Conservation (phyloP, 2,329 filamentous ascomycete species). For the Fusarium keratoplasticum region DNA sequence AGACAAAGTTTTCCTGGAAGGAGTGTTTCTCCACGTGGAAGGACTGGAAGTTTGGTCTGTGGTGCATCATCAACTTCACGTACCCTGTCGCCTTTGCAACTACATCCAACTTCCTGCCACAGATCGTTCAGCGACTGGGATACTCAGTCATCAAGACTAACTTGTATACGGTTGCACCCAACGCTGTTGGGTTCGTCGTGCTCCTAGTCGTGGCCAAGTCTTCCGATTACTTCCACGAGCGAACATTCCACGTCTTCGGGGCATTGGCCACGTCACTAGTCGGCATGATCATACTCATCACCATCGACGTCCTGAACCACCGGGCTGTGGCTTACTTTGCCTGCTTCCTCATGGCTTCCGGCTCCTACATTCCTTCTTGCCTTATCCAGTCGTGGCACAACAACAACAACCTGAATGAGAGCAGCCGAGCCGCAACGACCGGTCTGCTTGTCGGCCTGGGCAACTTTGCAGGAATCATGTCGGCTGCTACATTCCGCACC, state of each 20-base stretch:
- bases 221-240: not conserved
- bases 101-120: not conserved
- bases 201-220: not conserved
- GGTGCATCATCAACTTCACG: not conserved
- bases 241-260: not conserved
- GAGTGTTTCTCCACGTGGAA: not conserved
- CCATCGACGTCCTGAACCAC: not conserved
- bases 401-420: not conserved
- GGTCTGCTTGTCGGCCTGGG: not conserved
- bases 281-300: not conserved
- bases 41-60: not conserved
- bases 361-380: not conserved
- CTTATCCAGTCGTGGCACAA: not conserved
- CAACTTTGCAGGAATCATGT: constrained; percentile 64
- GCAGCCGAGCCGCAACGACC: not conserved
- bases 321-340: not conserved
- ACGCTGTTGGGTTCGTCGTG: not conserved
- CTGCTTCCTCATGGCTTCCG: not conserved
- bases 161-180: not conserved
- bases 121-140: not conserved
- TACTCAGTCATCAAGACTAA: not conserved
- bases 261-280: not conserved
- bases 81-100: not conserved
- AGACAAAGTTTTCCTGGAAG: not conserved
- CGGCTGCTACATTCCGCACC: constrained; percentile 74